Percentiles rank a stretch among this genome's conserved stretches.
phyloP scores from a whole-genome alignment of 2,329 filamentous ascomycete genomes.

The Paecilomyces dactylethromorphus region DNA sequence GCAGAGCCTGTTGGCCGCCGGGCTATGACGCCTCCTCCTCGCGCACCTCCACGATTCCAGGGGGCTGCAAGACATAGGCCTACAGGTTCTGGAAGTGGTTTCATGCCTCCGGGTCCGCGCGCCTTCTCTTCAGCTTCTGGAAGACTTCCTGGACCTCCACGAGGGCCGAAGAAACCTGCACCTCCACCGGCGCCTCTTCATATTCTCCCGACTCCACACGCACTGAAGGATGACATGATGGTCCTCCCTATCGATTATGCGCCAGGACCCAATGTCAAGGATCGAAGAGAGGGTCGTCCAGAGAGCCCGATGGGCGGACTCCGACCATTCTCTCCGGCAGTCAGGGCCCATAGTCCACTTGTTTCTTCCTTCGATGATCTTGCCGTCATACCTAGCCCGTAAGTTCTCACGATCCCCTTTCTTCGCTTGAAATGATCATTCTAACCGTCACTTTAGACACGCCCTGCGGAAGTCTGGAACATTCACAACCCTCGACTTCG shows the following conservation, averaged over 20 bases:
- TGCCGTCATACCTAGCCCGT: conserved; percentile 79
- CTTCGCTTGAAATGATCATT: not conserved
- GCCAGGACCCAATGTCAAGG: conserved; percentile 61
- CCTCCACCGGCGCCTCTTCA: conserved; percentile 69
- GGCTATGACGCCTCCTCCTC: conserved; percentile 91
- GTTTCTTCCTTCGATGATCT: conserved; percentile 83
- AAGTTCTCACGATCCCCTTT: conserved; percentile 42
- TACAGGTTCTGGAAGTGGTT: conserved; percentile 35
- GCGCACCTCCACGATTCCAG: conserved; percentile 54
- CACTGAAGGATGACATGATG: conserved; percentile 75
- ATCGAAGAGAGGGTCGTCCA: conserved; percentile 62
- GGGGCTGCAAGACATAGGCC: conserved; percentile 40
- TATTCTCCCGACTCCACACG: conserved; percentile 76
- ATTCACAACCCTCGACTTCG: conserved; percentile 44
- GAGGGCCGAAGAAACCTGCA: conserved; percentile 49
- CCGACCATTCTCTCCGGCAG: conserved; percentile 65
- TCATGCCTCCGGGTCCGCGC: conserved; percentile 43
- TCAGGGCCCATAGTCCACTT: conserved; percentile 71
- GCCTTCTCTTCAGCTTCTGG: conserved; percentile 60
- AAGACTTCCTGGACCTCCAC: conserved; percentile 33
- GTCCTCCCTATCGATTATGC: conserved; percentile 79
- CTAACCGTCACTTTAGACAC: conserved; percentile 29
- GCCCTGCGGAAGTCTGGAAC: conserved; percentile 43
- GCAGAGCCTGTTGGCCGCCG: conserved; percentile 79
- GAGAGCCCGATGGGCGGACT: conserved; percentile 53